Base-by-base conservation (phyloP, 192 early-diverging fungal genomes). In the Coemansia sp. region DNA sequence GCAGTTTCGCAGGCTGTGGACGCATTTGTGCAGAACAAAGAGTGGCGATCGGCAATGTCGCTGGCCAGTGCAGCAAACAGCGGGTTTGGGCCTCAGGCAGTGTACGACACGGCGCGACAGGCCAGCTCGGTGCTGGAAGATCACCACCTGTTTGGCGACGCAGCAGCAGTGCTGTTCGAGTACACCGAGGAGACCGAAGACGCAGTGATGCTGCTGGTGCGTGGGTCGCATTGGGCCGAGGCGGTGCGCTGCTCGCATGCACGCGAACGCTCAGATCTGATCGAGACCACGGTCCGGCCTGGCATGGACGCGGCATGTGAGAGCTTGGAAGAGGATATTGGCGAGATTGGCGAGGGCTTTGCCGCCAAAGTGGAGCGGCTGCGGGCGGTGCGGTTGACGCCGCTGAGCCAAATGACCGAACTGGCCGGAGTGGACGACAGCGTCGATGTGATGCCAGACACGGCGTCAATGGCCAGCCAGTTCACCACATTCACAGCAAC, bases 391-490 rank as follows among this genome's bases (percentile, higher is more conserved):
- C 62, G 79, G 0, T 28, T 69, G 4, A 69, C 59, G 36, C 65
- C 81, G 5, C 40, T 69, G 28, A 70, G 66, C 20, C 40, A 59
- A 3, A 59, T 65, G 31, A 26, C 36, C 28, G 52, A 31, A 19
- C 64, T 53, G 40, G 36, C 23, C 4, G 57, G 12, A 1, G 64
- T 52, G 2, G 31, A 92, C n/a, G 91, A 95, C 57, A 89, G 93
- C 68, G 83, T 96, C 11, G 96, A 98, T 68, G 87, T 95, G 82
- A 88, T 95, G 82, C 95, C 95, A 0, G 96, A 98, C 68, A 96
- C 96, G 5, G 90, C 91, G 4, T 94, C 93, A 5, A 94, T 96
- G 92, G 89, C 88, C 20, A 95, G 91, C 64, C 85, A 87, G 51
- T 90, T 91, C 62, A 96, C 90, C 48, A 86, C 88, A 10, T 90